Evolutionary conservation across 768 basidiomycete species (phyloP), one percentile per base, ranked within the genome.

Genomic region (Russula emetica): DNA sequence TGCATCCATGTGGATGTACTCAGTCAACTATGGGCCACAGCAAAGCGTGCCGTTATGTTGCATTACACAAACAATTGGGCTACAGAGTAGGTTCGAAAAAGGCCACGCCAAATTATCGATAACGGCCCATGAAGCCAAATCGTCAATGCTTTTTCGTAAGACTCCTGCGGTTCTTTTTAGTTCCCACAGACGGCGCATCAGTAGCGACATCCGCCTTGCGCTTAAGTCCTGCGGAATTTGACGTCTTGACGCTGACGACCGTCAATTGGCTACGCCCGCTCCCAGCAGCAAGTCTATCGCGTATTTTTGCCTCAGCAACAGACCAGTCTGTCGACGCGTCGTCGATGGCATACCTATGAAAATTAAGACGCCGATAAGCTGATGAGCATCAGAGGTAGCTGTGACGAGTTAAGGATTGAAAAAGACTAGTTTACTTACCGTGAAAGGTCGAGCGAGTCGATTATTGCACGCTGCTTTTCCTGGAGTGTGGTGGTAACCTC

Each of bases 401-500:
- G 45, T 40, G 63, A 49, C 44, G 24, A 49, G 40, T 47, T 26
- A n/a, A 47, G n/a, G 22, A 63, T 26, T 52, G 16, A 42, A 52
- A n/a, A 24, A 51, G 36, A 24, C 40, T 26, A 40, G 45, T 18
- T 22, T 52, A 80, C 92, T 82, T 72, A 98, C 94, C 88, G 88
- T 76, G 80, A 84, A 64, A 98, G 76, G 76, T 98, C 94, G 34
- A 99, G 80, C 24, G 90, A 83, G 67, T 92, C 86, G 55, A 98
- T 86, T 80, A 98, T 85, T 74, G 90, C 88, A 26, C 88, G 80
- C 75, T 98, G 94, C 74, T 88, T 83, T 76, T 88, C 87, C 34
- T 77, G 74, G 67, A 84, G 75, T 61, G 69, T 69, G 54, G 72
- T 75, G 51, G 87, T 78, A 55, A 82, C 87, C 66, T 83, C 82